A percentile compares a stretch with the other conserved stretches of the same genome.
These are phyloP conservation scores for Nicotiana undulata DNA, from an alignment of 257 asterid genomes.

Conservation along the genomic window DNA sequence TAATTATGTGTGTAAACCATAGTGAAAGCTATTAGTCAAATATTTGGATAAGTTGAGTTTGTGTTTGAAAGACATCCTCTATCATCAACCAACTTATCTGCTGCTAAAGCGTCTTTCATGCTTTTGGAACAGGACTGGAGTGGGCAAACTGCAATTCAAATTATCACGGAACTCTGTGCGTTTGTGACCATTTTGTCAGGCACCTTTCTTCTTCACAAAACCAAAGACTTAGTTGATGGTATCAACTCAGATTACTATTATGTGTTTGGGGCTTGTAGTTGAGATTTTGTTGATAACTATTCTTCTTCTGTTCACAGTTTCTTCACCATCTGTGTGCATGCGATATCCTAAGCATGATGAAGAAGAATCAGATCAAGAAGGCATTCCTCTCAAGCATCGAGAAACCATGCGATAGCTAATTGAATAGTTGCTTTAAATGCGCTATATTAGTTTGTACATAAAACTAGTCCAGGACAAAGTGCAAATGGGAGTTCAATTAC, in stretches of 20 bases:
- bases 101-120: background rate
- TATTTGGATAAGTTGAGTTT: background rate
- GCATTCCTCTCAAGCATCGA: slow-evolving; percentile 21
- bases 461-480: background rate
- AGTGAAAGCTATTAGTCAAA: background rate
- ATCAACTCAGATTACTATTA: background rate
- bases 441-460: background rate
- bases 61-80: background rate
- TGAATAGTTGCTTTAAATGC: background rate
- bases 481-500: background rate
- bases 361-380: slow-evolving; percentile 11
- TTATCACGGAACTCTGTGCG: slow-evolving; percentile 33
- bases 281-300: background rate
- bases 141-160: slow-evolving; percentile 29
- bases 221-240: slow-evolving; percentile 30
- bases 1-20: background rate
- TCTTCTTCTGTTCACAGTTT: slow-evolving; percentile 9
- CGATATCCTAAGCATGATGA: slow-evolving; percentile 15
- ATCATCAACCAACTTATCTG: background rate
- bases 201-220: slow-evolving; percentile 35
- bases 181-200: slow-evolving; percentile 33
- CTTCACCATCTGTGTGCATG: background rate
- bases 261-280: too few relatives aligned
- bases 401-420: slow-evolving; percentile 12
- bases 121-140: slow-evolving; percentile 29